phyloP scores from a whole-genome alignment of 2,329 filamentous ascomycete genomes.

The Apiospora rasikravindrae region DNA sequence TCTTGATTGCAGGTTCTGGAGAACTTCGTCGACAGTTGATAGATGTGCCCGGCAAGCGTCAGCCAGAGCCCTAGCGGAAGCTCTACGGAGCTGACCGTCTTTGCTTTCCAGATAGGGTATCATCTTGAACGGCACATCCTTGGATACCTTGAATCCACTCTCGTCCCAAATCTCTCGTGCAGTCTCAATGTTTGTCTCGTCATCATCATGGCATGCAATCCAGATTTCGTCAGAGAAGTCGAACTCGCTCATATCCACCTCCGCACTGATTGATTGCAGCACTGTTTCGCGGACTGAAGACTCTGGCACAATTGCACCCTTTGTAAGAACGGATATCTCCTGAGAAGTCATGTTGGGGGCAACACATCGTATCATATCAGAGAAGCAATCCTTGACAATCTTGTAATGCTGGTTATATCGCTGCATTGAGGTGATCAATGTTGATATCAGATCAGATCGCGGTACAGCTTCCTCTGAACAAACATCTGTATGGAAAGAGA shows the following conservation, averaged over 20 bases:
- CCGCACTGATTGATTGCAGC: slow-evolving; percentile 86
- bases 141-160: slow-evolving; percentile 75
- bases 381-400: slow-evolving; percentile 88
- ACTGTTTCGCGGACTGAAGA: slow-evolving; percentile 81
- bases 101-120: slow-evolving; percentile 80
- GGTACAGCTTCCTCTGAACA: slow-evolving; percentile 79
- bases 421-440: slow-evolving; percentile 83
- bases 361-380: slow-evolving; percentile 83
- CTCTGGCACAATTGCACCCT: slow-evolving; percentile 80
- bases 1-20: slow-evolving; percentile 69
- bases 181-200: slow-evolving; percentile 83
- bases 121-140: slow-evolving; percentile 69
- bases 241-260: slow-evolving; percentile 89
- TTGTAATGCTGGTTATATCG: slow-evolving; percentile 93
- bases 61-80: slow-evolving; percentile 81
- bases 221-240: slow-evolving; percentile 90
- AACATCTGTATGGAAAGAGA: slow-evolving; percentile 85
- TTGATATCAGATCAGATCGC: slow-evolving; percentile 72
- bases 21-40: slow-evolving; percentile 63
- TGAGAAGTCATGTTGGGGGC: slow-evolving; percentile 76
- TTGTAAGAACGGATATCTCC: slow-evolving; percentile 79
- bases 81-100: slow-evolving; percentile 81
- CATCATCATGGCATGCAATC: slow-evolving; percentile 90
- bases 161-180: slow-evolving; percentile 95
- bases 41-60: slow-evolving; percentile 70